Conservation (phyloP, 2,329 filamentous ascomycete species). For the Diaporthe ampelina region DNA sequence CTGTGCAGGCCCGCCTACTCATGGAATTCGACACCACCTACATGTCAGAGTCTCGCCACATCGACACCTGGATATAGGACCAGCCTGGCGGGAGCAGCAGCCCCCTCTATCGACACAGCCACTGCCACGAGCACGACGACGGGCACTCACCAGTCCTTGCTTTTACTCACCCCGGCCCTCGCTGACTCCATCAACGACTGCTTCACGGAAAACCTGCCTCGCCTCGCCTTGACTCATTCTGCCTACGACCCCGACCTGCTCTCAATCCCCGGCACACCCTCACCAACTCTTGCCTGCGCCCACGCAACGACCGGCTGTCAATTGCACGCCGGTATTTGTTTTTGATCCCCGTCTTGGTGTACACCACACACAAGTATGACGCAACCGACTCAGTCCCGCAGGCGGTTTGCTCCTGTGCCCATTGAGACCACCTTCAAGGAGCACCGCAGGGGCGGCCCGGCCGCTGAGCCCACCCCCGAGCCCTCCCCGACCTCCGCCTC, state of each 20-base stretch:
- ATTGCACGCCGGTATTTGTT: too few species aligned
- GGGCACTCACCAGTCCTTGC: not conserved
- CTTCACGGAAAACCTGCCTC: slow-evolving; percentile 22
- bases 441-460: slow-evolving; percentile 60
- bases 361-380: slow-evolving; percentile 50
- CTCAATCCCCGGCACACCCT: not conserved
- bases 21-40: slow-evolving; percentile 15
- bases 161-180: not conserved
- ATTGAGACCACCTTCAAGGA: slow-evolving; percentile 80
- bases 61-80: slow-evolving; percentile 27
- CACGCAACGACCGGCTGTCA: not conserved
- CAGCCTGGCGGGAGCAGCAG: slow-evolving; percentile 6
- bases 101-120: not conserved
- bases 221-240: not conserved
- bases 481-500: slow-evolving; percentile 60
- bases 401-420: slow-evolving; percentile 77
- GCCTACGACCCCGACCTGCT: not conserved
- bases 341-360: not conserved
- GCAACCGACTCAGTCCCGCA: slow-evolving; percentile 57
- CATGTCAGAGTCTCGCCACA: slow-evolving; percentile 27
- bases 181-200: slow-evolving; percentile 10
- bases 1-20: not conserved
- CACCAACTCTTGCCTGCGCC: not conserved
- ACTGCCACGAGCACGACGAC: not conserved
- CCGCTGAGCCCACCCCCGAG: slow-evolving; percentile 68